phyloP scores from a whole-genome alignment of 2,329 filamentous ascomycete species.

The Rhexocercosporidium sp. region DNA sequence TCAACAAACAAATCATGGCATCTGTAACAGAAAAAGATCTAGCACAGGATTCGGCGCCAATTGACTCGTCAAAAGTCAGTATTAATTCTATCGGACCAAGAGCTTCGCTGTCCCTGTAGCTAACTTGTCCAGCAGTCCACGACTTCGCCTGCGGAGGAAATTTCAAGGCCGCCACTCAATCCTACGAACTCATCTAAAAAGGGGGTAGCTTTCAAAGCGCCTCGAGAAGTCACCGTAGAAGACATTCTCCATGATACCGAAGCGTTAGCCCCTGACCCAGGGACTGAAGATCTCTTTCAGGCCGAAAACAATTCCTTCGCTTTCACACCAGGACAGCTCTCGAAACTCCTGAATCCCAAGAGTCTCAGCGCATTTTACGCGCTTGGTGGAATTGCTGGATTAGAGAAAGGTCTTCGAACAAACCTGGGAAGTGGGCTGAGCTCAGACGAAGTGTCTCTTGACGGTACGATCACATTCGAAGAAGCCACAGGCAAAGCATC shows the following conservation, averaged over 20 bases:
- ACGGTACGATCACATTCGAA: conserved; percentile 65
- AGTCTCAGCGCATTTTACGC: conserved; percentile 73
- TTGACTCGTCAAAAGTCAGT: no score
- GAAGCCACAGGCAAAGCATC: neutral
- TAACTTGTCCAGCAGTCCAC: no score
- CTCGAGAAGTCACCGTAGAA: conserved; percentile 2
- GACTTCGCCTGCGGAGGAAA: no score
- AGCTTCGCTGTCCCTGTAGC: no score
- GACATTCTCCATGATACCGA: conserved; percentile 6
- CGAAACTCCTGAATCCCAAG: conserved; percentile 78
- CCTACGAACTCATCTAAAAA: no score
- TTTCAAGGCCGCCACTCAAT: no score
- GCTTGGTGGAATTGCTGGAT: conserved; percentile 69
- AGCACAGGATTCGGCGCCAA: no score
- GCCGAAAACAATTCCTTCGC: conserved; percentile 72
- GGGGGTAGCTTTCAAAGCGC: no score
- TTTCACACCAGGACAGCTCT: conserved; percentile 71
- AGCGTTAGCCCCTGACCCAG: conserved; percentile 3
- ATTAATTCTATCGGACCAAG: no score
- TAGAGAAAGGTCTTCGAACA: conserved; percentile 73
- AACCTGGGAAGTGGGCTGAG: conserved; percentile 68
- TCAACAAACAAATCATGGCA: no score
- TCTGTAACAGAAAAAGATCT: no score
- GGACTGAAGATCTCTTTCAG: conserved; percentile 50
- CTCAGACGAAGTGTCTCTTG: conserved; percentile 67